phyloP scores from a whole-genome alignment of 1,284 basidiomycete species.

The Microbotryum intermedium region DNA sequence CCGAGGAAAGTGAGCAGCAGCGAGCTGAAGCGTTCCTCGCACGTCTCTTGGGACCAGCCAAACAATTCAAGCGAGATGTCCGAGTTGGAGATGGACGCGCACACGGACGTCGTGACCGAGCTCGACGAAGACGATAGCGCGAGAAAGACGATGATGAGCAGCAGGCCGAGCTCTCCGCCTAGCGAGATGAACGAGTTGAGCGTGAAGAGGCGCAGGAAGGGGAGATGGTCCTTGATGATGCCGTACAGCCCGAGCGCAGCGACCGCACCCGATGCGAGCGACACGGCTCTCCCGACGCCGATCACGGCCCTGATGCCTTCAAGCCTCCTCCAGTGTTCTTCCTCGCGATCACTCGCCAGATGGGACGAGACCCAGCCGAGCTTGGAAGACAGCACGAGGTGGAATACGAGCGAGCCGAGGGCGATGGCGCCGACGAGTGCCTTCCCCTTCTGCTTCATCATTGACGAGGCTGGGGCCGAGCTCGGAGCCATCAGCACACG shows the following conservation, averaged over 20 bases:
- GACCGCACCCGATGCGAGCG: constrained; percentile 2
- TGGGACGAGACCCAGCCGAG: background rate
- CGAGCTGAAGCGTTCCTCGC: constrained; percentile 20
- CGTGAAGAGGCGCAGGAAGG: constrained; percentile 17
- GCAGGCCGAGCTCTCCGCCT: background rate
- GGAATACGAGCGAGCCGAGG: background rate
- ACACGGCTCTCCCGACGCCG: constrained; percentile 14
- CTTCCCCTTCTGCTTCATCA: background rate
- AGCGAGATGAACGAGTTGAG: constrained; percentile 23
- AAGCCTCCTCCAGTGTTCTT: constrained; percentile 6
- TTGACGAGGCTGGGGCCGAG: background rate
- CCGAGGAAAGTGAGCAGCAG: constrained; percentile 1
- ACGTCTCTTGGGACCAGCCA: constrained; percentile 13
- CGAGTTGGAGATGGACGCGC: constrained; percentile 10
- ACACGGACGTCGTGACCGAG: constrained; percentile 14
- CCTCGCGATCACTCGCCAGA: background rate
- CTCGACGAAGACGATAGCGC: background rate
- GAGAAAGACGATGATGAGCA: no score
- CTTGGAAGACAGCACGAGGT: constrained; percentile 1
- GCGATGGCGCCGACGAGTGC: constrained; percentile 1
- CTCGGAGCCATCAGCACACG: background rate
- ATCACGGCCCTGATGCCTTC: constrained; percentile 4
- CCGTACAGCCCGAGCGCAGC: constrained; percentile 1
- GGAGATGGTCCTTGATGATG: background rate
- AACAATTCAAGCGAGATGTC: constrained; percentile 11